Base-by-base conservation (phyloP, 2,329 filamentous ascomycete genomes). In the Sphaerulina vaccinii region DNA sequence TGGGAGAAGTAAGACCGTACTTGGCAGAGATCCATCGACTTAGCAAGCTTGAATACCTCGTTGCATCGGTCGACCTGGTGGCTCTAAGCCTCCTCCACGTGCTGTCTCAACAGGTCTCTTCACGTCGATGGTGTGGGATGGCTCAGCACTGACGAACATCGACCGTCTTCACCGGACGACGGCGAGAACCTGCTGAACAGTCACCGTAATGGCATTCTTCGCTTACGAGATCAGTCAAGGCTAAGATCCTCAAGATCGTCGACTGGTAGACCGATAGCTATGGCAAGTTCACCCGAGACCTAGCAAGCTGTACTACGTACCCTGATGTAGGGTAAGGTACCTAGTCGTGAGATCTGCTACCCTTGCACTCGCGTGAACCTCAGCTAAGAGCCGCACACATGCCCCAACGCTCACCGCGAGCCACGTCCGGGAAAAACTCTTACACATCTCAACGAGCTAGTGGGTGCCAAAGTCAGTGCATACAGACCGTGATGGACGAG, bases 21-120 rank as follows among this genome's bases (percentile, higher is more conserved):
- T 44, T 49, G 42, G 40, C 53, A 42, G 22, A 10, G 39, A 41
- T 44, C 41, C 44, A 41, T 42, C 41, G 38, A 35, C 47, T 54
- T 50, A 51, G 52, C 47, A 51, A 40, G 46, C 51, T 54, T 54
- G 51, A 27, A 49, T 23, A 44, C 23, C 49, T 50, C 37, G 40
- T 44, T 45, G 22, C 29, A 23, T 15, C 13, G 9, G 46, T 43
- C 19, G 33, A 27, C 15, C 9, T 15, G 21, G 23, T 40, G 11
- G 39, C 11, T 19, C 19, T 24, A 15, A 15, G 21, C 11, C 21
- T 19, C 16, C 21, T 24, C 18, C 39, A 23, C 39, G 7, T 24
- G 21, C 39, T 11, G 16, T 35, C 24, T 27, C 10, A 27, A 27
- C 24, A 27, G 5, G 24, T 27, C 10, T 27, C 24, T 27, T 10